Percentiles rank a stretch among this genome's conserved stretches.
Conservation (phyloP, 257 asterid species). For the Prunella vulgaris region DNA sequence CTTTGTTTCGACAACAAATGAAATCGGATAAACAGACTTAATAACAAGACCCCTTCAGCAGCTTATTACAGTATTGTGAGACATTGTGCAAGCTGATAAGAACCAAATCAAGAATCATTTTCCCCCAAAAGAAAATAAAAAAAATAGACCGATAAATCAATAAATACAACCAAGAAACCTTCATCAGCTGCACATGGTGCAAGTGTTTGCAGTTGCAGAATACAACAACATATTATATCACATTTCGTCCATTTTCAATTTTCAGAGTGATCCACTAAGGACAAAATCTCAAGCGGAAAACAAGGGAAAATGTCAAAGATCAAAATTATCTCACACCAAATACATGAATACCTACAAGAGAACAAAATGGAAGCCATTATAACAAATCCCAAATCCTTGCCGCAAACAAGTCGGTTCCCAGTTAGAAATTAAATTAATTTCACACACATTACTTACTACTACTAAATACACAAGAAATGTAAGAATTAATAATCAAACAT, state of each 20-base stretch:
- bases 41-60: not conserved
- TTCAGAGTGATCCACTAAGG: conserved; percentile 19
- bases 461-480: conserved; percentile 17
- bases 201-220: conserved; percentile 19
- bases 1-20: not conserved
- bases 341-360: conserved; percentile 16
- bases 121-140: not conserved
- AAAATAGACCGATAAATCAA: conserved; percentile 15
- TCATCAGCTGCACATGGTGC: conserved; percentile 32
- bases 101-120: not conserved
- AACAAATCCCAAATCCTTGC: conserved; percentile 15
- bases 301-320: conserved; percentile 10
- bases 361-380: conserved; percentile 2
- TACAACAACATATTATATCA: conserved; percentile 16
- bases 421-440: conserved; percentile 1
- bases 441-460: not conserved
- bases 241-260: conserved; percentile 27
- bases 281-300: conserved; percentile 26
- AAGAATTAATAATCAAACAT: conserved; percentile 9
- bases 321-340: not conserved
- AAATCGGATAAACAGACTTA: not conserved
- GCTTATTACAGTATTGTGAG: not conserved
- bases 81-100: conserved; percentile 9
- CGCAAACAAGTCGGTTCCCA: conserved; percentile 10
- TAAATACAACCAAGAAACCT: conserved; percentile 27